Percentiles rank a stretch among this genome's conserved stretches.
Conservation (phyloP, 805 yeast genomes). For the Monosporozyma unispora region DNA sequence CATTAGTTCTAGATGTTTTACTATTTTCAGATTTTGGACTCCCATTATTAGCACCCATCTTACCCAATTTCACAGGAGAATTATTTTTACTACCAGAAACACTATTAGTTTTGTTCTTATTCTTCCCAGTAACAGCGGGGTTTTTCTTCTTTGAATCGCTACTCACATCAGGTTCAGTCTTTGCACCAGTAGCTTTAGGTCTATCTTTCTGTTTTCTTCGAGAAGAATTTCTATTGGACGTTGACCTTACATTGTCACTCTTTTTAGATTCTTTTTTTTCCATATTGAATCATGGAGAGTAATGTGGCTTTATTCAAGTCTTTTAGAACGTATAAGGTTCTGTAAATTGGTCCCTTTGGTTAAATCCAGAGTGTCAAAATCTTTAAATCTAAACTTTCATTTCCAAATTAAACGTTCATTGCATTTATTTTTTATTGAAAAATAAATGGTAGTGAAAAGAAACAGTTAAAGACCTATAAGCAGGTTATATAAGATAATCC, state of each 20-base stretch:
- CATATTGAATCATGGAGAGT: background rate
- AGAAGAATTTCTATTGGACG: background rate
- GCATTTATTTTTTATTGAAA: background rate
- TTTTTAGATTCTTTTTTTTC: background rate
- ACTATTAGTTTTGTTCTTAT: background rate
- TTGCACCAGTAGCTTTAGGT: background rate
- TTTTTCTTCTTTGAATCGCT: background rate
- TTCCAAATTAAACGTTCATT: background rate
- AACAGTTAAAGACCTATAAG: too few species aligned
- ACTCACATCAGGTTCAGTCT: background rate
- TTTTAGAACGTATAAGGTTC: too few species aligned
- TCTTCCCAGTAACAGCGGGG: background rate
- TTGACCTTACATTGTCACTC: background rate
- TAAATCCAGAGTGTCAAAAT: too few species aligned
- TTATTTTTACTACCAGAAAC: background rate
- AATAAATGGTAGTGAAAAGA: too few species aligned
- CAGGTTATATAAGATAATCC: background rate
- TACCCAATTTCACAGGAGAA: background rate
- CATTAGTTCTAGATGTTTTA: background rate
- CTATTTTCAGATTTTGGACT: background rate
- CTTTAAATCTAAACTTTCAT: background rate
- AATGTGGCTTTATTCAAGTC: background rate
- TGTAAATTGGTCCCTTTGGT: too few species aligned
- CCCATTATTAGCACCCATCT: background rate
- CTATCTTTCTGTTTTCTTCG: background rate